Evolutionary conservation across 441 rosid species (phyloP), one percentile per base, ranked within the genome.

Genomic region (Breynia disticha): DNA sequence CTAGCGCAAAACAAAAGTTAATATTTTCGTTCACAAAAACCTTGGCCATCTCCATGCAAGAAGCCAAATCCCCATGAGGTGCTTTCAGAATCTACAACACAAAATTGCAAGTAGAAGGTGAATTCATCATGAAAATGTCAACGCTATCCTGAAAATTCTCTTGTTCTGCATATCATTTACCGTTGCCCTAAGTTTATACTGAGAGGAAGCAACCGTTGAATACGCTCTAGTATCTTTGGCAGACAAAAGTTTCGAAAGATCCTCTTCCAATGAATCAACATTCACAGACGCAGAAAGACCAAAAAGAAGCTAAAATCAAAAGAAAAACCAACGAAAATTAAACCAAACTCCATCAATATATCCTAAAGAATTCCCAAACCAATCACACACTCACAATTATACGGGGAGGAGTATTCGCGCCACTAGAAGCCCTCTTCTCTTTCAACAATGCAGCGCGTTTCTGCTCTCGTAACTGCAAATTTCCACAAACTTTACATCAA

Each of bases 1-100:
- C 32, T 2, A 24, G 32, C 3, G 32, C 32, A 24, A 13, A 13
- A 39, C 5, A 39, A 39, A 2, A 39, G n/a, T n/a, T n/a, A 39
- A 39, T 10, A 39, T 39, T 9, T n/a, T n/a, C n/a, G 12, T 39
- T 10, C 43, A 9, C 15, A 39, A 39, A 37, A 39, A 75, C 98
- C 96, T 88, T 86, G 17, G 95, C 93, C 93, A 93, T 78, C 72
- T 93, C 96, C 87, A 88, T 80, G 64, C 95, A 86, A 5, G 96
- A 63, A 22, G 65, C 39, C 52, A 93, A 64, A 79, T 86, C 87
- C 35, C 97, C 97, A 57, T 83, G 88, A 47, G 96, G 90, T 22
- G 88, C 98, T 74, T 78, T 83, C 66, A 88, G 57, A 55, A 86
- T 79, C 98, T 86, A 57, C 4, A 24, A 24, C 32, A 24, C 32